phyloP scores from a whole-genome alignment of 441 rosid species.

The Corymbia citriodora region DNA sequence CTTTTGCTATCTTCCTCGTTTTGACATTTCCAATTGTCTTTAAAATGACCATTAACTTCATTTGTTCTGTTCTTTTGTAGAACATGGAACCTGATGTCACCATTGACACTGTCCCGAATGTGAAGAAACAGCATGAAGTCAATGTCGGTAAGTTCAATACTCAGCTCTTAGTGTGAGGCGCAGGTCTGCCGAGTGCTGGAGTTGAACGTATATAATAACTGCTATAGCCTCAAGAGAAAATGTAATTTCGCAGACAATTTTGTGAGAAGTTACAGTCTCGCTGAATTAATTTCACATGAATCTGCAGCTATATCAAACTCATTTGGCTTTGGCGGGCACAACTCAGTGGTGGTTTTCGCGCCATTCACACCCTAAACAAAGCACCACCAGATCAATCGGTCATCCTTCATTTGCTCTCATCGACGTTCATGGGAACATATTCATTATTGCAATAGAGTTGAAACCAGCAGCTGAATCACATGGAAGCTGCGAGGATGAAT shows the following conservation, averaged over 20 bases:
- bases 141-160: slow-evolving; percentile 44
- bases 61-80: slow-evolving; percentile 11
- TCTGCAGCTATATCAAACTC: slow-evolving; percentile 63
- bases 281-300: not conserved
- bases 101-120: slow-evolving; percentile 56
- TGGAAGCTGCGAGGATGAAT: not conserved
- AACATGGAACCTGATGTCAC: slow-evolving; percentile 51
- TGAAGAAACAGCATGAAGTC: slow-evolving; percentile 54
- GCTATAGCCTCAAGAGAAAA: not conserved
- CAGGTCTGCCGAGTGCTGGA: not conserved
- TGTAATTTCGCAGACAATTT: not conserved
- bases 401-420: not conserved
- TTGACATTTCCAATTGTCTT: not conserved
- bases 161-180: not conserved
- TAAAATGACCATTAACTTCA: not conserved
- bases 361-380: slow-evolving; percentile 35
- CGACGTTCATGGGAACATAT: not conserved
- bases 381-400: not conserved
- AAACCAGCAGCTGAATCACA: not conserved
- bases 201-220: not conserved
- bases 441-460: not conserved
- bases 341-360: slow-evolving; percentile 63
- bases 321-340: slow-evolving; percentile 72
- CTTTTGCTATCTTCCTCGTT: not conserved
- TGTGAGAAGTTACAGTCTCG: not conserved